Conservation (phyloP, 2,329 filamentous ascomycete species). For the Lecanosticta acicola region DNA sequence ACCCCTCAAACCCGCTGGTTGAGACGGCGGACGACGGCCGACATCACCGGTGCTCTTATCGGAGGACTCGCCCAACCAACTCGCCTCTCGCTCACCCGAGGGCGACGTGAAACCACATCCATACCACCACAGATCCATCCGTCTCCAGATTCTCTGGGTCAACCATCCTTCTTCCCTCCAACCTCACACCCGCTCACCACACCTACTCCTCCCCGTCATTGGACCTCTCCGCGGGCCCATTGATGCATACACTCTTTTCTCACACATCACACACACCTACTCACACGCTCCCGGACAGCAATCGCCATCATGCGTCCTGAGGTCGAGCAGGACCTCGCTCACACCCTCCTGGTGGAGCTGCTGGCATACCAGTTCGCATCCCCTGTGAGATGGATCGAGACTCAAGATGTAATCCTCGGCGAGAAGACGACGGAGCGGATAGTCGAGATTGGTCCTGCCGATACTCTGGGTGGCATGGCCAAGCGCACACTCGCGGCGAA, state of each 20-base stretch:
- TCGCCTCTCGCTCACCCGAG: neutral
- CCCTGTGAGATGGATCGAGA: conserved; percentile 99
- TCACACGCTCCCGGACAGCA: conserved; percentile 10
- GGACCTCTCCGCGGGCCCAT: conserved; percentile 10
- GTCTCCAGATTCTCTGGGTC: conserved; percentile 2
- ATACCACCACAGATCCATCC: neutral
- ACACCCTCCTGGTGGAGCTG: conserved; percentile 96
- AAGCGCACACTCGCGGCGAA: conserved; percentile 92
- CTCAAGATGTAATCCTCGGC: conserved; percentile 97
- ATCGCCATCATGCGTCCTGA: conserved; percentile 75
- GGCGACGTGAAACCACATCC: neutral
- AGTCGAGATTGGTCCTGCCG: conserved; percentile 93
- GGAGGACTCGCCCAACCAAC: neutral
- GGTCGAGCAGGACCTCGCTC: conserved; percentile 97
- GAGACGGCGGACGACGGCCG: neutral
- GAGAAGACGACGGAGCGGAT: conserved; percentile 95
- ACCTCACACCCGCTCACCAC: conserved; percentile 6
- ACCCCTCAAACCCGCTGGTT: conserved; percentile 3
- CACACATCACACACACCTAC: neutral
- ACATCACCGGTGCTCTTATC: neutral
- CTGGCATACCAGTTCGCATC: conserved; percentile 99
- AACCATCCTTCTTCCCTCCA: conserved; percentile 5
- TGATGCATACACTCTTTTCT: conserved; percentile 18
- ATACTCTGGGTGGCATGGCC: conserved; percentile 96
- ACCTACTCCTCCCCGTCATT: conserved; percentile 2